Evolutionary conservation across 352 stramenopile genomes (phyloP).

Genomic region (Peronospora belbahrii): DNA sequence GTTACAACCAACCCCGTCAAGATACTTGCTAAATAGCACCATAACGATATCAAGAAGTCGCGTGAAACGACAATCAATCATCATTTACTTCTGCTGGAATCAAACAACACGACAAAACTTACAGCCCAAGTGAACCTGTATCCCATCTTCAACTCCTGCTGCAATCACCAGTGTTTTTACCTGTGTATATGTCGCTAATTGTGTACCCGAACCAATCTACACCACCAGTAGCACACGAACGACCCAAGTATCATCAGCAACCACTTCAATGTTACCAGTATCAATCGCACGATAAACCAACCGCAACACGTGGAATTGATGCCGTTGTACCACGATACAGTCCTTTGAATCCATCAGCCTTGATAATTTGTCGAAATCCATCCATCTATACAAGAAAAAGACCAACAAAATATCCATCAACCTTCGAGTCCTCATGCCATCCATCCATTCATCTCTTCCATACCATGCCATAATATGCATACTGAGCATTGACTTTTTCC

Average conservation of each 20-base stretch:
- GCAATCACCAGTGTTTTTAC: constrained; percentile 77
- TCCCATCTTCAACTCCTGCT: constrained; percentile 59
- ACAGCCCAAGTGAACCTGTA: constrained; percentile 76
- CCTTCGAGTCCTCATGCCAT: background rate
- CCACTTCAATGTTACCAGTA: constrained; percentile 3
- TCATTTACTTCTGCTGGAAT: background rate
- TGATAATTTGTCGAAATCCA: constrained; percentile 69
- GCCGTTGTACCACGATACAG: constrained; percentile 70
- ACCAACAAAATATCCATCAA: constrained; percentile 4
- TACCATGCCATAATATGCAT: constrained; percentile 81
- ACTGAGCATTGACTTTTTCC: constrained; percentile 74
- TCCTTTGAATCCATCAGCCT: constrained; percentile 54
- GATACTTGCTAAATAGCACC: constrained; percentile 51
- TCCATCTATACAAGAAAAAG: constrained; percentile 44
- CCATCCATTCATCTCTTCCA: background rate
- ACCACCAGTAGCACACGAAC: too few relatives aligned
- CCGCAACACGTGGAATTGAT: constrained; percentile 68
- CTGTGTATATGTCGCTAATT: constrained; percentile 80
- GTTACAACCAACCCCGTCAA: constrained; percentile 74
- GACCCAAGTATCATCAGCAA: background rate
- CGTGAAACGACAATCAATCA: too few relatives aligned
- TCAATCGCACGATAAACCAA: too few relatives aligned
- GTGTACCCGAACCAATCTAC: constrained; percentile 77
- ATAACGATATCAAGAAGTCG: too few relatives aligned
- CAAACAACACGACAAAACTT: constrained; percentile 9